Percentiles rank a stretch among this genome's conserved stretches.
These are phyloP conservation scores for Mycena maculata DNA, from an alignment of 768 basidiomycete species.

Conservation along the genomic window DNA sequence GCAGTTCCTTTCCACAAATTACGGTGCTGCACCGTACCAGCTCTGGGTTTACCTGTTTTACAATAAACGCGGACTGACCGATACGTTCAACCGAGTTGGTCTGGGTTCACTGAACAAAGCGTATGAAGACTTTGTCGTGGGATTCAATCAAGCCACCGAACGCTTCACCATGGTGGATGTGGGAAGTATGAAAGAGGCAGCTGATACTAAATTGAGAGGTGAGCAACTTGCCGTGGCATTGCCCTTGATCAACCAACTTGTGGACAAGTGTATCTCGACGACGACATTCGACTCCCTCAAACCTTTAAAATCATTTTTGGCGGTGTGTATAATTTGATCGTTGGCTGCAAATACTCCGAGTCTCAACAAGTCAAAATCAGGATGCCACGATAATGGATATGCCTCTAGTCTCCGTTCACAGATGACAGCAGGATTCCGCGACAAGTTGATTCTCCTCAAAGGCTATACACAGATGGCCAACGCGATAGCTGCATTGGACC, in stretches of 20 bases:
- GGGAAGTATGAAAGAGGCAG: conserved; percentile 77
- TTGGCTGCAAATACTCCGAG: conserved; percentile 9
- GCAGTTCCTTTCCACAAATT: conserved; percentile 48
- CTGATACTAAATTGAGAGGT: conserved; percentile 84
- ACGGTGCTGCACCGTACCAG: conserved; percentile 58
- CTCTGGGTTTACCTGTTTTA: conserved; percentile 73
- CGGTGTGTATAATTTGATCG: conserved; percentile 46
- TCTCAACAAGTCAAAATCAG: conserved; percentile 51
- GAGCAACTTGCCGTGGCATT: conserved; percentile 27
- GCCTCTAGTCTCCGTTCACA: conserved; percentile 69
- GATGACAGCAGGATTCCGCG: conserved; percentile 70
- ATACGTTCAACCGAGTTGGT: conserved; percentile 59
- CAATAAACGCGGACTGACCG: conserved; percentile 69
- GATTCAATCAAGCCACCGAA: conserved; percentile 77
- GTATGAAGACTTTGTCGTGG: conserved; percentile 74
- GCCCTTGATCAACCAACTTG: conserved; percentile 12
- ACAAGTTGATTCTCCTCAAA: conserved; percentile 74
- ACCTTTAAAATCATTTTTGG: conserved; percentile 76
- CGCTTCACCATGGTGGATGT: conserved; percentile 79
- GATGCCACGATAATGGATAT: conserved; percentile 82
- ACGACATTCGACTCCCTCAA: conserved; percentile 71
- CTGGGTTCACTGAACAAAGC: conserved; percentile 50
- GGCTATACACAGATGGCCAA: conserved; percentile 71
- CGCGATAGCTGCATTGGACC: conserved; percentile 66
- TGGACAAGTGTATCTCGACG: conserved; percentile 64